Evolutionary conservation across 2,329 filamentous ascomycete species (phyloP), one percentile per base, ranked within the genome.

Genomic region (Penicillium italicum): DNA sequence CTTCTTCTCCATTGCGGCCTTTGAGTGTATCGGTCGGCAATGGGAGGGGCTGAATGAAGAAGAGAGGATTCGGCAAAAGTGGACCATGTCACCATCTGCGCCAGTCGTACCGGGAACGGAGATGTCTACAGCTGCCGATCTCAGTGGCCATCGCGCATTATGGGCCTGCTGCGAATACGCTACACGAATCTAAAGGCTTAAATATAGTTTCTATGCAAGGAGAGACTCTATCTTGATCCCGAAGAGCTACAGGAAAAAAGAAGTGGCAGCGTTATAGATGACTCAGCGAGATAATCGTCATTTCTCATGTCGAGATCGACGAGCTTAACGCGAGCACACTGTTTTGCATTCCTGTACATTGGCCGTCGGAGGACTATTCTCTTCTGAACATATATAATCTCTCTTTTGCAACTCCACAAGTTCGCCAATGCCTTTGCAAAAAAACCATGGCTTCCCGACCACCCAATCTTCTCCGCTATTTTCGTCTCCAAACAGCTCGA

Each of bases 1-100:
- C 77, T 90, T 94, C 78, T 92, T 94, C 78, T 91, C 88, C 87
- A 90, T 90, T 59, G 53, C 62, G 58, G 51, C 50, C 37, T 50
- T 20, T 40, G 36, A 49, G 50, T 60, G 51, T 43, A 55, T 59
- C 55, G 56, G 54, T 58, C 38, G 30, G n/a, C 48, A 44, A 62
- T 53, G 50, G 54, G 55, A 52, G 61, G 54, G 51, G 52, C 40
- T 42, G 55, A 53, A 53, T 55, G 57, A 64, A 46, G 62, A 59
- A 60, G 55, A 59, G 50, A 55, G 58, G 60, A 58, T 55, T 53
- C 59, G 56, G 57, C 34, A 58, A 57, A 62, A 62, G 62, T 64
- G 63, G 64, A 66, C 58, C 59, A 53, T 62, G 49, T 51, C 46
- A 59, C 50, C 36, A 41, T 55, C 44, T 49, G 37, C 41, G 36